Conservation (phyloP, 768 basidiomycete genomes). For the Strobilomyces dryophilus region DNA sequence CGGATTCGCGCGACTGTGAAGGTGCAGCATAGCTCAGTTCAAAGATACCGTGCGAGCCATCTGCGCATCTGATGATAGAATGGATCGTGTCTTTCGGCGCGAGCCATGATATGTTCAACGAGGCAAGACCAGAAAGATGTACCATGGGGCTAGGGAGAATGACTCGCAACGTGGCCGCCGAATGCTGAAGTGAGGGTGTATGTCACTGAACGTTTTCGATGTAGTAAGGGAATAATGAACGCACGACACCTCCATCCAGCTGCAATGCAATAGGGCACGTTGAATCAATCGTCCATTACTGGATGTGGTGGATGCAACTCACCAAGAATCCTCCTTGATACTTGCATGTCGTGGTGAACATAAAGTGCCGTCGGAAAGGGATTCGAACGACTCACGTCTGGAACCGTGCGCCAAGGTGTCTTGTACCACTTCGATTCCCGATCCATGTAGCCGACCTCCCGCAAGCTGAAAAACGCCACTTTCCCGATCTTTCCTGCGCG, state of each 20-base stretch:
- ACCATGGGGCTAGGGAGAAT: constrained; percentile 51
- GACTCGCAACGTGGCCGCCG: constrained; percentile 56
- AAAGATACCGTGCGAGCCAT: constrained; percentile 55
- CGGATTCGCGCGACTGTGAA: constrained; percentile 34
- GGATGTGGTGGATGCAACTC: constrained; percentile 25
- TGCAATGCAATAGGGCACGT: constrained; percentile 26
- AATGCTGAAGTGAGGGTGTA: constrained; percentile 47
- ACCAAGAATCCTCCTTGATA: constrained; percentile 84
- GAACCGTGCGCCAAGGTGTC: constrained; percentile 79
- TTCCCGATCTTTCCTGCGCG: constrained; percentile 64
- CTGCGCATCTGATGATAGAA: constrained; percentile 41
- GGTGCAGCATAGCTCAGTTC: constrained; percentile 65
- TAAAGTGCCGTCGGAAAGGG: neutral
- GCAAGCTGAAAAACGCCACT: constrained; percentile 61
- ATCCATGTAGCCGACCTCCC: constrained; percentile 50
- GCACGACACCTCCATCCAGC: constrained; percentile 77
- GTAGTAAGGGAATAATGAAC: constrained; percentile 21
- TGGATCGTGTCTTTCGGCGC: constrained; percentile 79
- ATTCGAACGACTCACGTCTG: constrained; percentile 52
- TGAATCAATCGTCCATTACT: neutral
- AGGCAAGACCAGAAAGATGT: constrained; percentile 59
- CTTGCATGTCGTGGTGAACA: constrained; percentile 28
- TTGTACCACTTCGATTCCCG: constrained; percentile 72
- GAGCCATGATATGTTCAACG: constrained; percentile 67
- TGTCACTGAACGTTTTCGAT: neutral